phyloP scores from a whole-genome alignment of 805 yeast genomes.

The Metschnikowia chrysomelidarum region DNA sequence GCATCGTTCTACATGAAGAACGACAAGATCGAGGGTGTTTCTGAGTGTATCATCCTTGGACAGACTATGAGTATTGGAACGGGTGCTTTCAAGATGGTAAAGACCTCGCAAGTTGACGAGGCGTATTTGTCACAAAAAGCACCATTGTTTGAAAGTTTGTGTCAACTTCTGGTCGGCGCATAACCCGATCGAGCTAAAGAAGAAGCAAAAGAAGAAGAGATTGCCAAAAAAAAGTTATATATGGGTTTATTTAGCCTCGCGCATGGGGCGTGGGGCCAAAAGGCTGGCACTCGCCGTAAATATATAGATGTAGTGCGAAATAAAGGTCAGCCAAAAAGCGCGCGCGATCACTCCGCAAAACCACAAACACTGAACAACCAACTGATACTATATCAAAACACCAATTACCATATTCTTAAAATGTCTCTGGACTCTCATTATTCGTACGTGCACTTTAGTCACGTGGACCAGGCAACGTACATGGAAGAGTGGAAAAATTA shows the following conservation, averaged over 20 bases:
- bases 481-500: constrained; percentile 44
- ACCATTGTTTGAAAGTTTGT: constrained; percentile 47
- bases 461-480: constrained; percentile 39
- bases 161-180: constrained; percentile 21
- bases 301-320: constrained; percentile 1
- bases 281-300: constrained; percentile 1
- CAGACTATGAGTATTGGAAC: constrained; percentile 98
- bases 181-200: background rate
- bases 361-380: background rate
- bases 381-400: no score
- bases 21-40: constrained; percentile 94
- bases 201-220: background rate
- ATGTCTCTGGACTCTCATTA: constrained; percentile 18
- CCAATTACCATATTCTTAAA: no score
- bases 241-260: constrained; percentile 1
- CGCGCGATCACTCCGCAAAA: constrained; percentile 1
- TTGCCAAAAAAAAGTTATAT: background rate
- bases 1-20: constrained; percentile 98
- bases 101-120: constrained; percentile 47
- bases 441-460: constrained; percentile 36
- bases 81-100: constrained; percentile 87
- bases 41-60: constrained; percentile 95
- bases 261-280: constrained; percentile 3
- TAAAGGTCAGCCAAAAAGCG: constrained; percentile 1
- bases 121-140: constrained; percentile 43